These are phyloP conservation scores for Bretschneidera sinensis DNA, from an alignment of 345 rosid species.

Conservation along the genomic window DNA sequence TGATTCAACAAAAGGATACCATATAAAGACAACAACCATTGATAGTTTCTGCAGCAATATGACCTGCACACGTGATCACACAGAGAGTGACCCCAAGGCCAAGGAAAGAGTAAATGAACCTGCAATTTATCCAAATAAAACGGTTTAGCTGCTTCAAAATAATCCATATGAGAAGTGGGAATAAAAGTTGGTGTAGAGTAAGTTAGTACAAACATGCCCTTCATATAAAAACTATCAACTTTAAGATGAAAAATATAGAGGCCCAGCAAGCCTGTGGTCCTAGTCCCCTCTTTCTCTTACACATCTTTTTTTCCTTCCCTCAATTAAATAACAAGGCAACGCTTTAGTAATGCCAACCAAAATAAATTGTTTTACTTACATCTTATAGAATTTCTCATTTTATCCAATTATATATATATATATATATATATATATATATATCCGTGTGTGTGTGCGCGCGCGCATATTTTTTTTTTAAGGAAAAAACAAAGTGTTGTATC, in stretches of 20 bases:
- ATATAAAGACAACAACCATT: conserved; percentile 83
- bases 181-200: neutral
- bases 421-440: too few relatives aligned
- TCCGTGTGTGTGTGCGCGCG: too few relatives aligned
- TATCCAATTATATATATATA: too few relatives aligned
- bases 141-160: neutral
- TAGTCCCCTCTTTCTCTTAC: too few relatives aligned
- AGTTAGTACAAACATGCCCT: neutral
- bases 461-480: neutral
- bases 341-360: too few relatives aligned
- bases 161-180: neutral
- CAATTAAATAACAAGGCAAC: too few relatives aligned
- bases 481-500: neutral
- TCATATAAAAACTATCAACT: too few relatives aligned
- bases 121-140: conserved; percentile 30
- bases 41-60: conserved; percentile 80
- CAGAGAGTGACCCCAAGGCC: conserved; percentile 63
- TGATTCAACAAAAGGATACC: conserved; percentile 39
- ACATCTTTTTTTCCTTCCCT: too few relatives aligned
- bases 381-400: too few relatives aligned
- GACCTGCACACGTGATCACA: conserved; percentile 72
- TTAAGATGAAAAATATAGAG: too few relatives aligned
- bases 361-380: too few relatives aligned
- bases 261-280: too few relatives aligned
- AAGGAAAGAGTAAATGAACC: conserved; percentile 79